Evolutionary conservation across 345 rosid species (phyloP), one percentile per base, ranked within the genome.

Genomic region (Hibiscus mutabilis): DNA sequence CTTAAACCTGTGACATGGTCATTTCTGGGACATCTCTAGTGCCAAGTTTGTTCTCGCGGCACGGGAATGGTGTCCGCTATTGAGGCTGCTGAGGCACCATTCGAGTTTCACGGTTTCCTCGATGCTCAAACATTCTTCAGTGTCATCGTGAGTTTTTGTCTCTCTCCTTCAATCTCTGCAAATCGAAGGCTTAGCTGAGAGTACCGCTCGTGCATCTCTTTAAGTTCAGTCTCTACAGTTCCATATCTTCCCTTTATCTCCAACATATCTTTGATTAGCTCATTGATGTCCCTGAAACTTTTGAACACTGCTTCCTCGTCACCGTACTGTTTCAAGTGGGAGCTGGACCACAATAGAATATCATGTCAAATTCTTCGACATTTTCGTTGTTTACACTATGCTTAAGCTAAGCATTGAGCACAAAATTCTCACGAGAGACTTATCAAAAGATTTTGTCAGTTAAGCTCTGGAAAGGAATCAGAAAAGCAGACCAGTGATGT

Each of bases 141-240:
- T 29, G 97, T 90, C 99, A 89, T 95, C 92, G 82, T 82, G 62
- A 95, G 97, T 81, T 95, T 95, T 79, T 92, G 99, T 70, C 99
- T 88, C 76, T 95, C 97, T 10, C 99, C 99, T 82, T 95, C 97
- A 64, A 92, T 92, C 87, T 95, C 99, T 5, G 99, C 97, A 77
- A 95, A 92, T 56, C 89, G 93, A 74, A 95, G 97, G 80, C 99
- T 95, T 66, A 95, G 80, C 82, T 89, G 89, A 70, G 97, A 95
- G 82, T 92, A 92, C 42, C 97, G 91, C 31, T 88, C 91, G n/a
- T 95, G 99, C 97, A 95, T 95, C 66, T 95, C 99, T 79, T 77
- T 87, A 19, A 95, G 92, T 79, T 95, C 96, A 16, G 85, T 83
- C 83, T 95, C 96, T 12, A 92, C 83, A 3, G 86, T 53, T 16